These are phyloP conservation scores for Chlorella sp. DNA, from an alignment of 139 green algal genomes.

Conservation along the genomic window DNA sequence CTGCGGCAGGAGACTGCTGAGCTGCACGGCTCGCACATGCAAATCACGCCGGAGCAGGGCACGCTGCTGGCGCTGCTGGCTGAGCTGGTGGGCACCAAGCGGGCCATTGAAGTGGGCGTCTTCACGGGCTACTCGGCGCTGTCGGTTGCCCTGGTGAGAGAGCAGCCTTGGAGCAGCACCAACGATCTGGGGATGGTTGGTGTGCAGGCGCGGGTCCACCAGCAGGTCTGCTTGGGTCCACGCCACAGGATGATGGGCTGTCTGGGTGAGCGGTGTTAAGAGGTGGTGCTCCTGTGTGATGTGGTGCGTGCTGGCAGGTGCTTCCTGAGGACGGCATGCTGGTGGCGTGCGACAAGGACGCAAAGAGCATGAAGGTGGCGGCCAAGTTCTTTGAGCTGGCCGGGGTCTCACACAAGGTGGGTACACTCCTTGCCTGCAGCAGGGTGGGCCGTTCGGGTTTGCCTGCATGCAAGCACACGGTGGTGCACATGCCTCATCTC, in stretches of 20 bases:
- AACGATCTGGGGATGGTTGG: neutral
- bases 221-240: neutral
- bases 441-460: neutral
- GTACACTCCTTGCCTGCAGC: neutral
- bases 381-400: slow-evolving; percentile 55
- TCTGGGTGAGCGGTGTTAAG: too few relatives aligned
- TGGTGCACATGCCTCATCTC: neutral
- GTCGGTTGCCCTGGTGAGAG: slow-evolving; percentile 56
- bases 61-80: slow-evolving; percentile 69
- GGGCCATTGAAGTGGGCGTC: slow-evolving; percentile 61
- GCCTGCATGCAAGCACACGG: neutral
- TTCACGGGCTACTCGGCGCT: slow-evolving; percentile 89
- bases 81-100: slow-evolving; percentile 39
- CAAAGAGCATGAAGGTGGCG: slow-evolving; percentile 58
- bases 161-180: neutral
- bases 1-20: slow-evolving; percentile 54
- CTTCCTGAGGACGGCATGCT: slow-evolving; percentile 64
- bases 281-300: too few relatives aligned
- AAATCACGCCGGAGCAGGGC: slow-evolving; percentile 79
- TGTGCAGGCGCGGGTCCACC: neutral
- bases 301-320: slow-evolving; percentile 34
- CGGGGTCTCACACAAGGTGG: slow-evolving; percentile 55
- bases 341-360: slow-evolving; percentile 74
- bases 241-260: too few relatives aligned
- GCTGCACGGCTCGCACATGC: slow-evolving; percentile 55